Evolutionary conservation across 108 stramenopile species (phyloP).

Genomic region (Cyclotella atomus): DNA sequence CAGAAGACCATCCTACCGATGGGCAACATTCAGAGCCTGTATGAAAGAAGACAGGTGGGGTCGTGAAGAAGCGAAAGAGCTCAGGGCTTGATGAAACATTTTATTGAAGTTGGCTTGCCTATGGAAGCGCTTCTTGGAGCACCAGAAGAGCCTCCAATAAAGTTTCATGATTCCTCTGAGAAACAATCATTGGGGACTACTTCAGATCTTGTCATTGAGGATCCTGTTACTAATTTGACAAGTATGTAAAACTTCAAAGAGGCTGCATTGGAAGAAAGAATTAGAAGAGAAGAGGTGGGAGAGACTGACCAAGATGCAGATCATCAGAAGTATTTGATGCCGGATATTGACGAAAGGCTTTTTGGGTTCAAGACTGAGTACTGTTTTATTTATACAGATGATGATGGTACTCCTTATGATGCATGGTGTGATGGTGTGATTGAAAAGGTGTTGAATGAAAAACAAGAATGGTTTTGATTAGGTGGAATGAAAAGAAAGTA

Average conservation of each 20-base stretch:
- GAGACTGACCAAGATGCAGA: background rate
- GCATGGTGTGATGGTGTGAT: conserved; percentile 5
- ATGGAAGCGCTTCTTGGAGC: background rate
- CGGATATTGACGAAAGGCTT: background rate
- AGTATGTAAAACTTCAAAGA: background rate
- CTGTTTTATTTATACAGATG: background rate
- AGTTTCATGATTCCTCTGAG: background rate
- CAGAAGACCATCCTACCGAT: too few species aligned
- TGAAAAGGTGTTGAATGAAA: background rate
- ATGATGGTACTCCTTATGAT: background rate
- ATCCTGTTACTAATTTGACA: background rate
- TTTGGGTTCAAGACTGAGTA: background rate
- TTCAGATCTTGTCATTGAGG: background rate
- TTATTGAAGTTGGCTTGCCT: background rate
- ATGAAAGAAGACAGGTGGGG: too few species aligned
- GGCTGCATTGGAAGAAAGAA: background rate
- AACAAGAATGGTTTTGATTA: background rate
- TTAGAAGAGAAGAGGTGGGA: background rate
- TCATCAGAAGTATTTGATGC: background rate
- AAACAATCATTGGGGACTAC: background rate
- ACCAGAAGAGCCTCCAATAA: background rate
- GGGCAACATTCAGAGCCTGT: too few species aligned
- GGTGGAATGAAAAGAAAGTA: conserved; percentile 3
- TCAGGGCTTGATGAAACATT: background rate
- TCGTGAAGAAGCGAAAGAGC: too few species aligned